phyloP scores from a whole-genome alignment of 495 filamentous ascomycete genomes.

The Penicillium bialowiezense region DNA sequence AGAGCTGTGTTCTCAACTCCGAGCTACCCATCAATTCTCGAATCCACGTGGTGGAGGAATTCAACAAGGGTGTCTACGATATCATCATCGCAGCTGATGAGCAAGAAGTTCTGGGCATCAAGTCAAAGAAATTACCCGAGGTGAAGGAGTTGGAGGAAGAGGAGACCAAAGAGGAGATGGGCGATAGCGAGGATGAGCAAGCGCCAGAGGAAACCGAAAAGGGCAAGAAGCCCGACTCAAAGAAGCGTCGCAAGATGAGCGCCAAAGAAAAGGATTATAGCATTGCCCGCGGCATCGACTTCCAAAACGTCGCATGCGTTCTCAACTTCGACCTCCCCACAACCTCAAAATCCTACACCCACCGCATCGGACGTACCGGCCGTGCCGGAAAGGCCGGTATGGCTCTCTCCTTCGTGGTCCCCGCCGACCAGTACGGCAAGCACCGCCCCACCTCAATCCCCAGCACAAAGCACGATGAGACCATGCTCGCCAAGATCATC shows the following conservation, averaged over 20 bases:
- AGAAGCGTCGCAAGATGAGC: conserved; percentile 60
- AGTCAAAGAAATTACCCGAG: conserved; percentile 34
- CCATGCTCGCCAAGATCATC: conserved; percentile 69
- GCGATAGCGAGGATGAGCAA: conserved; percentile 35
- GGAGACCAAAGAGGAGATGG: conserved; percentile 25
- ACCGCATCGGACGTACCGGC: conserved; percentile 92
- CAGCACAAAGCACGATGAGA: conserved; percentile 76
- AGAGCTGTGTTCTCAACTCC: conserved; percentile 90
- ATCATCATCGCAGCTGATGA: conserved; percentile 97
- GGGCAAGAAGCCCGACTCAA: conserved; percentile 29
- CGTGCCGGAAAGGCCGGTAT: conserved; percentile 87
- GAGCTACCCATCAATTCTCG: conserved; percentile 91
- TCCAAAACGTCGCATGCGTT: conserved; percentile 89
- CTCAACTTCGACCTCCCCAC: conserved; percentile 95
- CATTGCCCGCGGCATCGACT: conserved; percentile 91
- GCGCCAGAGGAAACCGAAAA: conserved; percentile 20
- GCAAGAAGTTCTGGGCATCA: conserved; percentile 73
- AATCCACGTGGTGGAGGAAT: conserved; percentile 93
- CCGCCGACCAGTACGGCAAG: conserved; percentile 74
- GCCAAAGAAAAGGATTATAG: conserved; percentile 81
- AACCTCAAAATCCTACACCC: conserved; percentile 87
- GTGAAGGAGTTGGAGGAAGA: conserved; percentile 11
- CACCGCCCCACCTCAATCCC: conserved; percentile 80
- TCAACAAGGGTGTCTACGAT: conserved; percentile 94
- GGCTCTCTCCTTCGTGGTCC: conserved; percentile 91